Conservation (phyloP, 108 stramenopile genomes). For the Pseudonitzschia multistriata region DNA sequence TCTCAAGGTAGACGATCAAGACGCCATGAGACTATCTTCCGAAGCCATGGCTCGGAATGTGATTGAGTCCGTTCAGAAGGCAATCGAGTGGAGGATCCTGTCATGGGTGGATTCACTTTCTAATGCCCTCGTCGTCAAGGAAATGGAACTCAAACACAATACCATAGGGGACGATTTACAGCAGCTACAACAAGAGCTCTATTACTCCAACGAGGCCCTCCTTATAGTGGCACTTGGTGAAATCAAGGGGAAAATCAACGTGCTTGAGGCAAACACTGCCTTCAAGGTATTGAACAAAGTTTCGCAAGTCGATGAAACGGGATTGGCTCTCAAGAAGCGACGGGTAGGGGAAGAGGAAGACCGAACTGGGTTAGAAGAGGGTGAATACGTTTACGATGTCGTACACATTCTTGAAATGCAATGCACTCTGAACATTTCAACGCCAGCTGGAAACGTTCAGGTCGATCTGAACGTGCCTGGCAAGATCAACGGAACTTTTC, state of each 20-base stretch:
- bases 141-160: slow-evolving; percentile 39
- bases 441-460: slow-evolving; percentile 58
- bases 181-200: slow-evolving; percentile 13
- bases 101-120: slow-evolving; percentile 68
- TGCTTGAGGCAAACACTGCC: slow-evolving; percentile 56
- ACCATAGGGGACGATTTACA: slow-evolving; percentile 19
- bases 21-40: slow-evolving; percentile 59
- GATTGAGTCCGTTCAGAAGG: slow-evolving; percentile 72
- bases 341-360: slow-evolving; percentile 25
- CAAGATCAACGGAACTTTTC: slow-evolving; percentile 68
- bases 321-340: slow-evolving; percentile 11
- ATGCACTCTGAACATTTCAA: slow-evolving; percentile 40
- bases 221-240: slow-evolving; percentile 30
- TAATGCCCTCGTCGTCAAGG: slow-evolving; percentile 48
- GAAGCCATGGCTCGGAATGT: slow-evolving; percentile 78
- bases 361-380: slow-evolving; percentile 26
- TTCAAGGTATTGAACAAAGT: slow-evolving; percentile 65
- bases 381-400: slow-evolving; percentile 55
- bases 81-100: slow-evolving; percentile 71
- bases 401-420: slow-evolving; percentile 48
- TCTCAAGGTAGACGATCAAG: slow-evolving; percentile 63
- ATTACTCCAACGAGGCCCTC: slow-evolving; percentile 42
- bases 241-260: slow-evolving; percentile 43
- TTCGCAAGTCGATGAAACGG: slow-evolving; percentile 10
- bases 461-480: slow-evolving; percentile 79